Evolutionary conservation across 352 stramenopile genomes (phyloP).

Genomic region (Phytophthora tentaculata): DNA sequence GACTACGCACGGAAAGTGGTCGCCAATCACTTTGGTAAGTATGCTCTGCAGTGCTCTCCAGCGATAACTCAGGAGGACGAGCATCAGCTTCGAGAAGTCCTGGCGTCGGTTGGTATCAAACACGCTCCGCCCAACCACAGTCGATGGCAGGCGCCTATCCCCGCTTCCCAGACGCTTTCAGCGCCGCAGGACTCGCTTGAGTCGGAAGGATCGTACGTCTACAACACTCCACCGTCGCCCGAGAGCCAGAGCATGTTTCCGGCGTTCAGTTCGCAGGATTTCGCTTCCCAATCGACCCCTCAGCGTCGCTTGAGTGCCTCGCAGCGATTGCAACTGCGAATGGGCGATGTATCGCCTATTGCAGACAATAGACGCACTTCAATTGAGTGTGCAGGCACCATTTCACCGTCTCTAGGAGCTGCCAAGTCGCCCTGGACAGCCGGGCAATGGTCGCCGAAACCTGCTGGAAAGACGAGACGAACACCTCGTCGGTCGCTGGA

Average conservation of each 20-base stretch:
- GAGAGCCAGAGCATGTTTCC: constrained; percentile 54
- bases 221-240: constrained; percentile 51
- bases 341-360: constrained; percentile 74
- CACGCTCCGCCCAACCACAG: constrained; percentile 42
- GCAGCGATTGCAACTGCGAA: constrained; percentile 55
- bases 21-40: constrained; percentile 41
- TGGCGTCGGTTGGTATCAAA: constrained; percentile 35
- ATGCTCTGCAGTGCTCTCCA: constrained; percentile 24
- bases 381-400: constrained; percentile 31
- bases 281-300: constrained; percentile 33
- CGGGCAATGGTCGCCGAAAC: constrained; percentile 26
- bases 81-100: constrained; percentile 45
- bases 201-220: constrained; percentile 70
- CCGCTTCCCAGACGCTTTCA: constrained; percentile 23
- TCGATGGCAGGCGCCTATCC: constrained; percentile 38
- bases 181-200: constrained; percentile 24
- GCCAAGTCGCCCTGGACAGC: constrained; percentile 42
- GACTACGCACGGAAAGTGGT: constrained; percentile 50
- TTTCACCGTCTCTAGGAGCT: constrained; percentile 33
- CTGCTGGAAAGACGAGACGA: constrained; percentile 25
- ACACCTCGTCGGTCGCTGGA: constrained; percentile 35
- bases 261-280: constrained; percentile 65
- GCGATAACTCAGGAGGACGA: constrained; percentile 44
- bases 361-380: constrained; percentile 31
- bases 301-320: constrained; percentile 45